Base-by-base conservation (phyloP, 1,284 basidiomycete species). In the Trichosporon coremiiforme region DNA sequence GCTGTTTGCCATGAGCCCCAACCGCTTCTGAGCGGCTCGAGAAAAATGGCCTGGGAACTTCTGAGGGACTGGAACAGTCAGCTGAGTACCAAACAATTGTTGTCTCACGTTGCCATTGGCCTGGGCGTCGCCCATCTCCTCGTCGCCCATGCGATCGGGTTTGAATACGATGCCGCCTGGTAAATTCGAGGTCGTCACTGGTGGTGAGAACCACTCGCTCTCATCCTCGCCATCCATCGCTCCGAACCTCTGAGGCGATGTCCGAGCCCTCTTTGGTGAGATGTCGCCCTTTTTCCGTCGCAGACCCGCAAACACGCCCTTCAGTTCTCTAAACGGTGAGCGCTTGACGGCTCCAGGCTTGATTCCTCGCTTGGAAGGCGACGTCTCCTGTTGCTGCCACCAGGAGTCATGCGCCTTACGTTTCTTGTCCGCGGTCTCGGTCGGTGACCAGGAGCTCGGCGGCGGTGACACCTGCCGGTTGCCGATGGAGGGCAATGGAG, bases 321-420 rank as follows among this genome's bases (percentile, higher is more conserved):
- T 70, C 65, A 82, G 78, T 2, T 78, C 80, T 67, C 79, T 81
- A 68, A 82, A 70, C 0, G 81, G 81, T 8, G 80, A 81, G 36
- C 75, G 67, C 63, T 67, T 70, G 47, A 67, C 36, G 1, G 67
- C 57, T 33, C 57, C 57, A 1, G 67, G 62, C 53, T 53, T 64
- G 64, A 36, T 9, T 9, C 64, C 50, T 2, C 62, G 64, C 45
- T 65, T 66, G 22, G 25, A 29, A 7, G 33, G 50, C 12, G 45
- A 64, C 69, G 3, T 75, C 73, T 12, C 69, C 67, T 62, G 57
- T 12, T 62, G 57, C 29, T 62, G 57, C 65, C 65, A 36, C 31
- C 29, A 36, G 2, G 65, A 20, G 47, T 66, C 31, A n/a, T 47
- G 66, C 36, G 55, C 60, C 67, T 75, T 75, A 35, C 71, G 47